Percentiles rank a stretch among this genome's conserved stretches.
Evolutionary conservation across 75 land plant genomes (phyloP).

Genomic region (Azolla pinnata): DNA sequence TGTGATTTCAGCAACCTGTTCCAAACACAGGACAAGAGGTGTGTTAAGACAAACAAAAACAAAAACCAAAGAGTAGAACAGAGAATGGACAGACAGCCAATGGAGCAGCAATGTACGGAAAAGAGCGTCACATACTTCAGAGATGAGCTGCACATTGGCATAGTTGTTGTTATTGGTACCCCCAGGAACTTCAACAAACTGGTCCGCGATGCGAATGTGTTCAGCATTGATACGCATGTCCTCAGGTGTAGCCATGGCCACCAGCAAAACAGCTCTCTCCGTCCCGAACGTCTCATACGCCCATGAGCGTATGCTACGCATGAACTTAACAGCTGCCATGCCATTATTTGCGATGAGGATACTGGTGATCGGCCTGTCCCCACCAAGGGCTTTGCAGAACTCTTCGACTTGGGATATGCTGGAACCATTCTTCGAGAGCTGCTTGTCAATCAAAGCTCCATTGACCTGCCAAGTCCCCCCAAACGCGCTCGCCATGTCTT

Average conservation of each 20-base stretch:
- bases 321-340: constrained; percentile 98
- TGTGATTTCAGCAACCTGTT: constrained; percentile 95
- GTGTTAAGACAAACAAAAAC: too few species aligned
- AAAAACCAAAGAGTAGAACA: too few species aligned
- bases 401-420: constrained; percentile 56
- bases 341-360: constrained; percentile 95
- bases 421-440: constrained; percentile 33
- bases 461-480: constrained; percentile 29
- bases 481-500: constrained; percentile 14
- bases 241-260: constrained; percentile 99
- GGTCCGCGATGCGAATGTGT: constrained; percentile 97
- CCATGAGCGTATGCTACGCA: constrained; percentile 87
- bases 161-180: constrained; percentile 99
- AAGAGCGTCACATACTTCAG: constrained; percentile 81
- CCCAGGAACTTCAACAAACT: constrained; percentile 98
- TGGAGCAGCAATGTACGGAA: too few species aligned
- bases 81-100: too few species aligned
- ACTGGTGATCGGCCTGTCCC: constrained; percentile 73
- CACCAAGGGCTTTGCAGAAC: constrained; percentile 77
- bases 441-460: constrained; percentile 41
- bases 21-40: too few species aligned
- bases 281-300: constrained; percentile 91
- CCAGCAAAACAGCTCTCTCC: constrained; percentile 84
- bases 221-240: constrained; percentile 99
- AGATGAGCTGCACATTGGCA: constrained; percentile 96